A percentile compares a stretch with the other conserved stretches of the same genome.
These are phyloP conservation scores for Raffaelea ambrosiae DNA, from an alignment of 2,329 filamentous ascomycete genomes.

Conservation along the genomic window DNA sequence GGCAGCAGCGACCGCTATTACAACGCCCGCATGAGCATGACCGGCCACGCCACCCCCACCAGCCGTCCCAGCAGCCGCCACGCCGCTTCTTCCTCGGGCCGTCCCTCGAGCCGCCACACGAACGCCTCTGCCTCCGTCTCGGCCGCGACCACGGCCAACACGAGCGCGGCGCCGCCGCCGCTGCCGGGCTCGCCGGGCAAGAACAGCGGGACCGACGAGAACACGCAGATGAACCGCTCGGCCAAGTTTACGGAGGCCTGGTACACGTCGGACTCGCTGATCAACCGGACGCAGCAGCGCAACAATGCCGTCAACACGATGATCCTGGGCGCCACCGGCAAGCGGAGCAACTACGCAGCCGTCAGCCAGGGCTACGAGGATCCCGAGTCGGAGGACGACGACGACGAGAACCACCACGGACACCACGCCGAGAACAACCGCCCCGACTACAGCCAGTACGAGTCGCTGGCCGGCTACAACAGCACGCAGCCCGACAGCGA, in stretches of 20 bases:
- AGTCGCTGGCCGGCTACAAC: slow-evolving; percentile 28
- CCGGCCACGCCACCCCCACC: too few species aligned
- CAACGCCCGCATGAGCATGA: not conserved
- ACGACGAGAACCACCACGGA: slow-evolving; percentile 31
- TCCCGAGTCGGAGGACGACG: slow-evolving; percentile 13
- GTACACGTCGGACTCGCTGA: slow-evolving; percentile 44
- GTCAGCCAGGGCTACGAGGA: slow-evolving; percentile 36
- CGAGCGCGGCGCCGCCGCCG: slow-evolving; percentile 1
- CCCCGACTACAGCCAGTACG: slow-evolving; percentile 15
- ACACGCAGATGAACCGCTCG: slow-evolving; percentile 18
- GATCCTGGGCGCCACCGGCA: slow-evolving; percentile 20
- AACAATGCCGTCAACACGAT: slow-evolving; percentile 31
- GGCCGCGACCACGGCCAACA: not conserved
- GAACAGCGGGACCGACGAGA: not conserved
- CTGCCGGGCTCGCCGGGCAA: not conserved
- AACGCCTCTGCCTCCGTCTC: not conserved
- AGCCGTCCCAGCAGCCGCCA: slow-evolving; percentile 9
- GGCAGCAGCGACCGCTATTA: slow-evolving; percentile 14
- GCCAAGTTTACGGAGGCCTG: slow-evolving; percentile 46
- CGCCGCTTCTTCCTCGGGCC: not conserved
- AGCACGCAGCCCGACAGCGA: slow-evolving; percentile 17
- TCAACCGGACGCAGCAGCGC: slow-evolving; percentile 45
- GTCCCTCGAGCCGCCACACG: not conserved
- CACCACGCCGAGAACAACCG: slow-evolving; percentile 22
- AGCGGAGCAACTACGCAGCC: slow-evolving; percentile 35